These are phyloP conservation scores for Calonectria pauciramosa DNA, from an alignment of 2,329 filamentous ascomycete genomes.

Conservation along the genomic window DNA sequence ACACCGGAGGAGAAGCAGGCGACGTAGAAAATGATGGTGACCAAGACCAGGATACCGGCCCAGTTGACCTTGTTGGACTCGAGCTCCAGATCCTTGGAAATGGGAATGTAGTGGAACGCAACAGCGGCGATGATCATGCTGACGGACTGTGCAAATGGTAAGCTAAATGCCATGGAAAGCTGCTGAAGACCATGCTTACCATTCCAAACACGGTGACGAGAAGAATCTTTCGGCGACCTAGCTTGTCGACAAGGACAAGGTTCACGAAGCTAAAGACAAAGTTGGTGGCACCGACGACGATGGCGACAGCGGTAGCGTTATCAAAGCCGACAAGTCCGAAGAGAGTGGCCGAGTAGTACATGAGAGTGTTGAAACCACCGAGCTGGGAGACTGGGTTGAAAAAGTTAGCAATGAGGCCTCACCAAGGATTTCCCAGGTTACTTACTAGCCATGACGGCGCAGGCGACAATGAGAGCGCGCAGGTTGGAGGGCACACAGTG, in stretches of 20 bases:
- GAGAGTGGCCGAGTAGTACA: constrained; percentile 62
- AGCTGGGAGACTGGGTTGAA: constrained; percentile 56
- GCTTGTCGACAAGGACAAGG: constrained; percentile 57
- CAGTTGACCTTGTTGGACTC: constrained; percentile 44
- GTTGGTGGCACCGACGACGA: constrained; percentile 58
- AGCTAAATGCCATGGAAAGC: neutral
- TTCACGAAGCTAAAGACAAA: constrained; percentile 63
- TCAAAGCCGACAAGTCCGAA: constrained; percentile 63
- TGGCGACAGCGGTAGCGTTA: constrained; percentile 60
- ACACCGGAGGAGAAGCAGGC: constrained; percentile 54
- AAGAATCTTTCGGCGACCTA: constrained; percentile 58
- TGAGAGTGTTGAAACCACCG: constrained; percentile 63
- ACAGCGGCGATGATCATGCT: constrained; percentile 54
- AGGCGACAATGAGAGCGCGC: constrained; percentile 59
- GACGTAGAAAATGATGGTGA: constrained; percentile 61
- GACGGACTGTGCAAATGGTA: constrained; percentile 51
- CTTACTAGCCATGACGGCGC: constrained; percentile 60
- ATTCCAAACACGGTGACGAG: constrained; percentile 52
- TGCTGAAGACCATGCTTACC: constrained; percentile 7
- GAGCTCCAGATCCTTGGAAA: constrained; percentile 56
- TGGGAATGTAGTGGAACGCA: constrained; percentile 59
- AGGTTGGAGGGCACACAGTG: constrained; percentile 57
- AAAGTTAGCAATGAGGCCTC: neutral
- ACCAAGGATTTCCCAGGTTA: neutral
- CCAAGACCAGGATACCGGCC: constrained; percentile 43